Conservation (phyloP, 805 yeast genomes). For the Candida germanica region DNA sequence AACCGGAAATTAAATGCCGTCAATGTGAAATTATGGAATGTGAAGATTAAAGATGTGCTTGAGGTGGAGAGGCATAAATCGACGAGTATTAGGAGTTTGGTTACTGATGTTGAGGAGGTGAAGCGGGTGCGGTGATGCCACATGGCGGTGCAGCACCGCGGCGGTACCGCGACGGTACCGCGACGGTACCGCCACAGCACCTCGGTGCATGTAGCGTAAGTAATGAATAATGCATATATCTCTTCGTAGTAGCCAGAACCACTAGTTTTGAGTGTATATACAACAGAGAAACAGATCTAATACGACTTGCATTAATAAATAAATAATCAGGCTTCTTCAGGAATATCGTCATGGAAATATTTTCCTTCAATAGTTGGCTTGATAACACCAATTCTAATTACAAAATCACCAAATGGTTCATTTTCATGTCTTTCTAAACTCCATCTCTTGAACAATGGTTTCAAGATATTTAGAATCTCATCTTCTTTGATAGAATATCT, state of each 20-base stretch:
- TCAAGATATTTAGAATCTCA: slow-evolving; percentile 72
- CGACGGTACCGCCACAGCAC: too few relatives aligned
- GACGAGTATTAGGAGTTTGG: slow-evolving; percentile 27
- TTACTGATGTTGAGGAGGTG: slow-evolving; percentile 19
- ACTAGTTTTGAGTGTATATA: too few relatives aligned
- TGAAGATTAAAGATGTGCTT: slow-evolving; percentile 42
- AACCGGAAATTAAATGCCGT: slow-evolving; percentile 44
- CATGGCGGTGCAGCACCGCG: too few relatives aligned
- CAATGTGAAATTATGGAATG: slow-evolving; percentile 48
- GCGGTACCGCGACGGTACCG: too few relatives aligned
- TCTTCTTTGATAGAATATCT: slow-evolving; percentile 87
- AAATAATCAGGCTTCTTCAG: slow-evolving; percentile 58
- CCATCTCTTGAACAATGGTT: slow-evolving; percentile 92
- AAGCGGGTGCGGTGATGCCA: too few relatives aligned
- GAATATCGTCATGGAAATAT: slow-evolving; percentile 90
- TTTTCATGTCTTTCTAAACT: slow-evolving; percentile 85
- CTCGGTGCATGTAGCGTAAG: too few relatives aligned
- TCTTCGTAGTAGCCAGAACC: background rate
- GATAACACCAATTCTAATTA: slow-evolving; percentile 82
- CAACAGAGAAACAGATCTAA: background rate
- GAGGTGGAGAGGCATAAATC: slow-evolving; percentile 42
- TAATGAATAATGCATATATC: too few relatives aligned
- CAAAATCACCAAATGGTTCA: slow-evolving; percentile 94
- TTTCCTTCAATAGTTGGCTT: slow-evolving; percentile 88
- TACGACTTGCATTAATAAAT: slow-evolving; percentile 2